Evolutionary conservation across 148 eudicot genomes (phyloP).

Genomic region (Fagopyrum tataricum): DNA sequence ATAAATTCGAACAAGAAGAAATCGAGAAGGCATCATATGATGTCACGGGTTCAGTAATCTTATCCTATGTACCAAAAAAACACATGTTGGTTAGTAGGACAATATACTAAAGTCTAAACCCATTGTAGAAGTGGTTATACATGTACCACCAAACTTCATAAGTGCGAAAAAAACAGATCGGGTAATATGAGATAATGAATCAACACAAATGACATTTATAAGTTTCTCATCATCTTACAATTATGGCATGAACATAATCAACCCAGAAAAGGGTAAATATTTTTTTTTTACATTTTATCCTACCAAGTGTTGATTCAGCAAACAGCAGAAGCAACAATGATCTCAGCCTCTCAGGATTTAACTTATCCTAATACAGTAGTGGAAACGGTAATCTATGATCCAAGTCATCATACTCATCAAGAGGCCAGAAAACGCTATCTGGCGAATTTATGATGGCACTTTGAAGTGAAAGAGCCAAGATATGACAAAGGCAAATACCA

Average conservation of each 20-base stretch:
- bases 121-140: not conserved
- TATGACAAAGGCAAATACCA: conserved; percentile 91
- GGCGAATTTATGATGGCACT: conserved; percentile 34
- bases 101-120: not conserved
- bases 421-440: not conserved
- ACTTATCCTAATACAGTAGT: not conserved
- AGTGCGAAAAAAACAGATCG: not conserved
- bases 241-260: not conserved
- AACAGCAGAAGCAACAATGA: not conserved
- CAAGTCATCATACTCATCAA: not conserved
- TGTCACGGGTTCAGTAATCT: not conserved
- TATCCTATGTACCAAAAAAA: not conserved
- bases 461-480: conserved; percentile 96
- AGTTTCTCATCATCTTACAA: conserved; percentile 10
- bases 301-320: not conserved
- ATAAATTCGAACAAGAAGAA: not conserved
- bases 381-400: not conserved
- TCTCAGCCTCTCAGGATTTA: not conserved
- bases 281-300: not conserved
- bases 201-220: conserved; percentile 1
- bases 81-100: not conserved
- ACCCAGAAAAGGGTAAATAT: not conserved
- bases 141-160: not conserved
- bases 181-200: not conserved
- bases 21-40: not conserved